A percentile compares a stretch with the other conserved stretches of the same genome.
phyloP scores from a whole-genome alignment of 148 eudicot species.

The Nepenthes mirabilis region DNA sequence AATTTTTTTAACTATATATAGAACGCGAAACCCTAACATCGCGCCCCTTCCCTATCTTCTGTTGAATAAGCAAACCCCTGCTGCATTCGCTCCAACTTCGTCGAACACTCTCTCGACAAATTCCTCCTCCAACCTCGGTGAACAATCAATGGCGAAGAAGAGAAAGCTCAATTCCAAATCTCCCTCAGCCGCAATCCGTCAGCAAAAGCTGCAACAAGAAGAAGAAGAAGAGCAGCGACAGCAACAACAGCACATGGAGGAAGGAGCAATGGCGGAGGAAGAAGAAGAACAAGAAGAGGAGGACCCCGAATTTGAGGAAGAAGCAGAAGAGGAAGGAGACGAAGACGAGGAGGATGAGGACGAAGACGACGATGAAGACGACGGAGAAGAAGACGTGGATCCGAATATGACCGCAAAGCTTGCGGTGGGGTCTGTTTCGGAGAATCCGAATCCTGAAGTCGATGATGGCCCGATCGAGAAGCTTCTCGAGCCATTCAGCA shows the following conservation, averaged over 20 bases:
- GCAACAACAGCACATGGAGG: slow-evolving; percentile 4
- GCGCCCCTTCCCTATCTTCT: too few species aligned
- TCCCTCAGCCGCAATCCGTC: too few species aligned
- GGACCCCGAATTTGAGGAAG: slow-evolving; percentile 10
- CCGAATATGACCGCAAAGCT: slow-evolving; percentile 4
- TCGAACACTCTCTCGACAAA: too few species aligned
- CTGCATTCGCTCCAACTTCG: too few species aligned
- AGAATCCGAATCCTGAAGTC: slow-evolving; percentile 11
- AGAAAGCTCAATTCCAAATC: background rate
- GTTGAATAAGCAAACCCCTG: too few species aligned
- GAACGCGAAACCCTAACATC: too few species aligned
- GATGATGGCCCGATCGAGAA: slow-evolving; percentile 56
- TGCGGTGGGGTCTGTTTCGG: too few species aligned
- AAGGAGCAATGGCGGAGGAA: slow-evolving; percentile 1
- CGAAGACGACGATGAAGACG: slow-evolving; percentile 9
- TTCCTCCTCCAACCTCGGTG: background rate
- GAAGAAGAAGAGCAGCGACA: background rate
- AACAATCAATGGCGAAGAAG: background rate
- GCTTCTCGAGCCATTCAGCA: slow-evolving; percentile 71
- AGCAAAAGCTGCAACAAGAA: too few species aligned
- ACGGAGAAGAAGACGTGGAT: background rate
- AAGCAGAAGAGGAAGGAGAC: slow-evolving; percentile 11
- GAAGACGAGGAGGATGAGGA: slow-evolving; percentile 7
- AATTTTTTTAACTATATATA: too few species aligned
- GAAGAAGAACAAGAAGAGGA: slow-evolving; percentile 10